Percentiles rank a stretch among this genome's conserved stretches.
These are phyloP conservation scores for Zasmidium angulare DNA, from an alignment of 2,329 filamentous ascomycete species.

Conservation along the genomic window DNA sequence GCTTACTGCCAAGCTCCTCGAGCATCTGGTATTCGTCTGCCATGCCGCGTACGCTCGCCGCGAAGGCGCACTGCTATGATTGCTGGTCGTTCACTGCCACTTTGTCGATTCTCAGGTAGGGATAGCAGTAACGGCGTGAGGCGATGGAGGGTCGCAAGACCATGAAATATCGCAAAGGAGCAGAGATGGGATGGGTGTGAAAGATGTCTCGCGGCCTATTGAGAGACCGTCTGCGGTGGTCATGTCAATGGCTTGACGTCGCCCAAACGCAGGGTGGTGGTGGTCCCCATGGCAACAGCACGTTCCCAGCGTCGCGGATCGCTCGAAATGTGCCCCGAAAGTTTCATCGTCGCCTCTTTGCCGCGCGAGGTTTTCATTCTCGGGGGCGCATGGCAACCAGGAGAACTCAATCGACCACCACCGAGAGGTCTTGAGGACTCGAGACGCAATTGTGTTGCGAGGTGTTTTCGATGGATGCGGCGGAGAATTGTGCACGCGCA, in stretches of 20 bases:
- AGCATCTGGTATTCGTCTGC: conserved; percentile 89
- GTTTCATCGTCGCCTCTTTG: background rate
- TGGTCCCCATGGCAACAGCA: background rate
- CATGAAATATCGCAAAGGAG: conserved; percentile 8
- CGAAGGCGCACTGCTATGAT: conserved; percentile 13
- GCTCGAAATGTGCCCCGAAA: background rate
- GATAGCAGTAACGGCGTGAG: conserved; percentile 11
- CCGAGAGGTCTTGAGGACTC: no score
- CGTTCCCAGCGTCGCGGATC: background rate
- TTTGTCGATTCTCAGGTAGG: conserved; percentile 11
- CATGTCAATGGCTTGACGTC: background rate
- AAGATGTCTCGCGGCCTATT: conserved; percentile 1
- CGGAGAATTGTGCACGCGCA: background rate
- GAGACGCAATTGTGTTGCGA: background rate
- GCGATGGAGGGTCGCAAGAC: conserved; percentile 1
- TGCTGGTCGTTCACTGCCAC: conserved; percentile 10
- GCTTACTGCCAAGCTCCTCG: conserved; percentile 89
- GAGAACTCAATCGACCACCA: background rate
- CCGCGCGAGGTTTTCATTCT: background rate
- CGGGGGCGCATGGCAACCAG: background rate
- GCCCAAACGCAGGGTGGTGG: no score
- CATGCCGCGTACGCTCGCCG: conserved; percentile 45
- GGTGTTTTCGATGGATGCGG: background rate
- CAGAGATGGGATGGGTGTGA: background rate
- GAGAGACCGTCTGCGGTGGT: background rate